Percentiles rank a stretch among this genome's conserved stretches.
These are phyloP conservation scores for Penicillium frequentans DNA, from an alignment of 2,329 filamentous ascomycete genomes.

Conservation along the genomic window DNA sequence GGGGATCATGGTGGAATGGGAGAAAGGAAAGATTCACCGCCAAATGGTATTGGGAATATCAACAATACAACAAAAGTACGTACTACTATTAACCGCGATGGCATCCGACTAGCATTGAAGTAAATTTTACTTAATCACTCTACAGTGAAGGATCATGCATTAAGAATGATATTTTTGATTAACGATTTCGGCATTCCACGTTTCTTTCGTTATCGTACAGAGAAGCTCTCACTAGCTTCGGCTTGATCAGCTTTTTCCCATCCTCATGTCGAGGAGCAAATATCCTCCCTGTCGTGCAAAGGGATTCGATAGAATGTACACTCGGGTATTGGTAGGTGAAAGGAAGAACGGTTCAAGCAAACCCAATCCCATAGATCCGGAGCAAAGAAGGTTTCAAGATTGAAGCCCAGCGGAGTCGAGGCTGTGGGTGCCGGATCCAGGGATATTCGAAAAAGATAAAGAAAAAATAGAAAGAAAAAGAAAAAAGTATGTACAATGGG, in stretches of 20 bases:
- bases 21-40: conserved; percentile 20
- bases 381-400: conserved; percentile 3
- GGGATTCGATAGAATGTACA: neutral
- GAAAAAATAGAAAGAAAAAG: conserved; percentile 1
- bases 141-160: neutral
- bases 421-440: conserved; percentile 6
- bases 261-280: conserved; percentile 13
- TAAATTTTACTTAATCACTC: neutral
- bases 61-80: neutral
- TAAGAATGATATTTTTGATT: neutral
- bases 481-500: conserved; percentile 21
- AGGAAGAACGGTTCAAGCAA: conserved; percentile 8
- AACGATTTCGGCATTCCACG: conserved; percentile 31
- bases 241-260: conserved; percentile 13
- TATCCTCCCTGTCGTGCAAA: conserved; percentile 1
- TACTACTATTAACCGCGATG: neutral
- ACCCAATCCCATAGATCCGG: conserved; percentile 7
- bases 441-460: conserved; percentile 12
- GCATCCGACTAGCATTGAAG: neutral
- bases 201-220: conserved; percentile 43
- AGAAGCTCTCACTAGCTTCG: conserved; percentile 18
- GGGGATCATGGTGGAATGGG: conserved; percentile 40
- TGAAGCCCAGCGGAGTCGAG: conserved; percentile 9
- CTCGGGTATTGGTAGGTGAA: neutral
- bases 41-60: conserved; percentile 5